phyloP scores from a whole-genome alignment of 2,329 filamentous ascomycete genomes.

The Aureobasidium musti region DNA sequence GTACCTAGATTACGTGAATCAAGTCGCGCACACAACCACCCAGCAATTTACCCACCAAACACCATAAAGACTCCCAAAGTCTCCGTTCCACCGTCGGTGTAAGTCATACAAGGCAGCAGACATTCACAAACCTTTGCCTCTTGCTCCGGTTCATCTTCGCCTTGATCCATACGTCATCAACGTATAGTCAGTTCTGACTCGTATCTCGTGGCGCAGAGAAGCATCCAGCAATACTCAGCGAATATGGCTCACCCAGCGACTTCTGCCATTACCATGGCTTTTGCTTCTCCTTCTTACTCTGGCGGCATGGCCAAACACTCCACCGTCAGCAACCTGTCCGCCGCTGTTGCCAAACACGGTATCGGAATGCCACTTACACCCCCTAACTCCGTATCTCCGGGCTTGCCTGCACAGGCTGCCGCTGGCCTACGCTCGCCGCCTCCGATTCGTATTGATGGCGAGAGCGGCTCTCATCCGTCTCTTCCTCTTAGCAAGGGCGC shows the following conservation, averaged over 20 bases:
- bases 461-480: constrained; percentile 53
- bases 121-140: constrained; percentile 2
- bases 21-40: constrained; percentile 26
- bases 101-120: constrained; percentile 18
- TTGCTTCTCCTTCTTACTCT: constrained; percentile 37
- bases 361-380: constrained; percentile 73
- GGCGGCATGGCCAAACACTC: constrained; percentile 26
- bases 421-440: constrained; percentile 51
- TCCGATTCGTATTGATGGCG: constrained; percentile 69
- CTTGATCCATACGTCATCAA: constrained; percentile 29
- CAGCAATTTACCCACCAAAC: constrained; percentile 20
- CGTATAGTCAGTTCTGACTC: constrained; percentile 30
- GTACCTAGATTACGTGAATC: constrained; percentile 27
- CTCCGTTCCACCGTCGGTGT: constrained; percentile 14
- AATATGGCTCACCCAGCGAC: constrained; percentile 40
- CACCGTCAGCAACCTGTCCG: constrained; percentile 24
- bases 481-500: constrained; percentile 53
- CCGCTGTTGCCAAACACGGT: constrained; percentile 38
- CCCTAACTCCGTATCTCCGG: constrained; percentile 92
- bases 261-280: constrained; percentile 39
- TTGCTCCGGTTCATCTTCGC: constrained; percentile 1
- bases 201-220: constrained; percentile 38
- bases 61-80: constrained; percentile 3
- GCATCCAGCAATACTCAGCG: constrained; percentile 36
- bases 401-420: constrained; percentile 71